Percentiles rank a stretch among this genome's conserved stretches.
Conservation (phyloP, 139 green algal genomes). For the Chlamydomonas schloesseri region DNA sequence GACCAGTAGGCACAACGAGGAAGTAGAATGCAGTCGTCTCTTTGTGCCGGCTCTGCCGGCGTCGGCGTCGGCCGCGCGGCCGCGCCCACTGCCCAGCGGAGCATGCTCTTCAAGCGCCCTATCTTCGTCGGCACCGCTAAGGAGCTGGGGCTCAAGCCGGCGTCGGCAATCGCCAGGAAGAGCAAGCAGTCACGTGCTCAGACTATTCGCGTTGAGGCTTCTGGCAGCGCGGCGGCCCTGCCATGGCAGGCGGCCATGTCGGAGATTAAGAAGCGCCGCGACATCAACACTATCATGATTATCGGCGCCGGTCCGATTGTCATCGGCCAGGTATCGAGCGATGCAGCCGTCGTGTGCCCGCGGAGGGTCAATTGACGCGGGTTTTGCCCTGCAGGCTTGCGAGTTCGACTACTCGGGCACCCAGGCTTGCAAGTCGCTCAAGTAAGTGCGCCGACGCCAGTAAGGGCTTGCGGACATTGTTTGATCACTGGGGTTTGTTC, state of each 20-base stretch:
- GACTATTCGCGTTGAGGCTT: neutral
- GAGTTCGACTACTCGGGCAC: slow-evolving; percentile 99
- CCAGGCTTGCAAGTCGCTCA: slow-evolving; percentile 98
- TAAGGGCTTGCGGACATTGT: neutral
- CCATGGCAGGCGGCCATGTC: slow-evolving; percentile 76
- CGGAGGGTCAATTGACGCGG: neutral
- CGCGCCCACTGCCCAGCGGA: neutral
- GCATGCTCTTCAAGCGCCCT: slow-evolving; percentile 18
- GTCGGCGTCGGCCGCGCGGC: neutral
- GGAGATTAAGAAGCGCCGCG: slow-evolving; percentile 75
- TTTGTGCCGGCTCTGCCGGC: neutral
- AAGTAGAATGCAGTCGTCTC: neutral
- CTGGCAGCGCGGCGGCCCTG: slow-evolving; percentile 20
- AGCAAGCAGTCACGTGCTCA: slow-evolving; percentile 14
- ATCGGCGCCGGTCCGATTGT: slow-evolving; percentile 98
- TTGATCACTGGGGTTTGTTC: slow-evolving; percentile 39
- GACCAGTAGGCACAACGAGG: too few relatives aligned
- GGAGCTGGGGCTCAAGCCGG: slow-evolving; percentile 31
- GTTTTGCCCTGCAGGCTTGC: slow-evolving; percentile 82
- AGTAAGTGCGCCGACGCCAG: slow-evolving; percentile 56
- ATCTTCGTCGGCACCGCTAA: slow-evolving; percentile 30
- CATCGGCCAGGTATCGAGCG: slow-evolving; percentile 90
- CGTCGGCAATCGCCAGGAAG: neutral
- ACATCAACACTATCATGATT: slow-evolving; percentile 82
- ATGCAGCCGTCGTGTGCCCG: neutral